A percentile compares a stretch with the other conserved stretches of the same genome.
Conservation (phyloP, 257 asterid genomes). For the Lycium barbarum region DNA sequence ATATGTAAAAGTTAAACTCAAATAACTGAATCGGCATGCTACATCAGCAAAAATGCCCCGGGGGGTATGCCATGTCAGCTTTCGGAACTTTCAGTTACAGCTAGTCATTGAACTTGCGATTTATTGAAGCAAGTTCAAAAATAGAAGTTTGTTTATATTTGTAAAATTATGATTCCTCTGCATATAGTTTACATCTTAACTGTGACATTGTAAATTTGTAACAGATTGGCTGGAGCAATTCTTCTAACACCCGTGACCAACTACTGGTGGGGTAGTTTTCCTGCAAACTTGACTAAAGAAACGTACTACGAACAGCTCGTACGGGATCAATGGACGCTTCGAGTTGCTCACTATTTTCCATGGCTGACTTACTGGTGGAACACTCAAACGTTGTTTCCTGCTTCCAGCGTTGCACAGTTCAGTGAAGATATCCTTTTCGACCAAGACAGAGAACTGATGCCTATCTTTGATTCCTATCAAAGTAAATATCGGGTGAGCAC, state of each 20-base stretch:
- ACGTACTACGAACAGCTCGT: slow-evolving; percentile 51
- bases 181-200: neutral
- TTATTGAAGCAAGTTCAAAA: too few species aligned
- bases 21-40: too few species aligned
- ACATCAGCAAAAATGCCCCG: too few species aligned
- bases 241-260: slow-evolving; percentile 76
- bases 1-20: too few species aligned
- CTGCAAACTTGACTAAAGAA: slow-evolving; percentile 67
- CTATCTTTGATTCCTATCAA: slow-evolving; percentile 31
- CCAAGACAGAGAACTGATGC: slow-evolving; percentile 63
- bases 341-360: slow-evolving; percentile 74
- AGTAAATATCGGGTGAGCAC: slow-evolving; percentile 11
- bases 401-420: slow-evolving; percentile 40
- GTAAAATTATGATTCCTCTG: neutral
- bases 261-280: slow-evolving; percentile 87
- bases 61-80: too few species aligned
- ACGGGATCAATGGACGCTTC: slow-evolving; percentile 83
- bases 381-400: slow-evolving; percentile 77
- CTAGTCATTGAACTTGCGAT: too few species aligned
- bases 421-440: slow-evolving; percentile 45
- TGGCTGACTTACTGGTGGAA: slow-evolving; percentile 98
- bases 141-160: neutral
- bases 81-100: too few species aligned
- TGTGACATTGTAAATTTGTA: slow-evolving; percentile 31
- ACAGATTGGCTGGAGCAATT: slow-evolving; percentile 89